These are phyloP conservation scores for Rhodotorula sphaerocarpa DNA, from an alignment of 768 basidiomycete species.

Conservation along the genomic window DNA sequence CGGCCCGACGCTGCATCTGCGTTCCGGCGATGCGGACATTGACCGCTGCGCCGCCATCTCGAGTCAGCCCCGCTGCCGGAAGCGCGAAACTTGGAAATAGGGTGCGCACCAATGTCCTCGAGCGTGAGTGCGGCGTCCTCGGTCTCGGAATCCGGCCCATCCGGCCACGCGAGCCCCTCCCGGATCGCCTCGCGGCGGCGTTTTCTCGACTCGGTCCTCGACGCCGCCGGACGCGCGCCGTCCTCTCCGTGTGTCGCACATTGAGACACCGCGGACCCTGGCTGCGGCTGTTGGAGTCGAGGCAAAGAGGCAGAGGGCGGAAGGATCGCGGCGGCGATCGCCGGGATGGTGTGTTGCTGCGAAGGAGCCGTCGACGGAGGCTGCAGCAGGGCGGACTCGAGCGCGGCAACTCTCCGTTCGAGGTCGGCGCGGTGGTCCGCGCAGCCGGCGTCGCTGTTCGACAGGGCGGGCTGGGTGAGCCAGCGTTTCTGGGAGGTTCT, in stretches of 20 bases:
- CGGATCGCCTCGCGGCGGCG: too few species aligned
- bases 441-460: slow-evolving; percentile 14
- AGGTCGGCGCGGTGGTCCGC: slow-evolving; percentile 18
- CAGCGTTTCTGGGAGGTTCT: neutral
- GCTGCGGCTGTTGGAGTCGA: neutral
- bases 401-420: slow-evolving; percentile 13
- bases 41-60: neutral
- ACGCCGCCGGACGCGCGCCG: neutral
- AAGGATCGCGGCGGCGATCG: too few species aligned
- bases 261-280: too few species aligned
- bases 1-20: neutral
- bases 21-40: slow-evolving; percentile 14
- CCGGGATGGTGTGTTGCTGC: too few species aligned
- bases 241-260: too few species aligned
- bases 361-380: too few species aligned
- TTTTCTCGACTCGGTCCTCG: neutral
- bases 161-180: neutral
- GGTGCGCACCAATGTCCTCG: slow-evolving; percentile 22
- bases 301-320: too few species aligned
- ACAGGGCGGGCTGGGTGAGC: too few species aligned
- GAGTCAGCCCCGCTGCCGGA: too few species aligned
- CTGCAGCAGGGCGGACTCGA: slow-evolving; percentile 6
- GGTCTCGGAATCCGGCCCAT: slow-evolving; percentile 11
- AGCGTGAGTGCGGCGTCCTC: slow-evolving; percentile 30
- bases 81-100: neutral